Evolutionary conservation across 1,139 yeast species (phyloP).

Genomic region (Hansenula lynferdii): DNA sequence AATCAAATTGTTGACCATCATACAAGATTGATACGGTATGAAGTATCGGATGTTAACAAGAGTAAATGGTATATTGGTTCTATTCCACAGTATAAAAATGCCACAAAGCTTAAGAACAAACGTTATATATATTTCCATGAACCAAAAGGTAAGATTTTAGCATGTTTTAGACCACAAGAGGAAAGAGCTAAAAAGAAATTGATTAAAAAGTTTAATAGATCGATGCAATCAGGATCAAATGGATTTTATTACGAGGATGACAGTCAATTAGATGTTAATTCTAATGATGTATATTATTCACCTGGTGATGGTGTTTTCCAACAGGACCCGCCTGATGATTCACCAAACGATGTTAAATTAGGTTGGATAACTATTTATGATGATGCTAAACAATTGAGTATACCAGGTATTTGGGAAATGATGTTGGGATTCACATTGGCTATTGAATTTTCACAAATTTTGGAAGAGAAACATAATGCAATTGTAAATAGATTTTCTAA

Average conservation of each 20-base stretch:
- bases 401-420: slow-evolving; percentile 46
- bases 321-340: slow-evolving; percentile 49
- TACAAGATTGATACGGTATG: slow-evolving; percentile 13
- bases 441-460: slow-evolving; percentile 39
- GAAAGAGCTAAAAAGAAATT: slow-evolving; percentile 37
- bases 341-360: slow-evolving; percentile 52
- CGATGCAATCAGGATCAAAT: slow-evolving; percentile 12
- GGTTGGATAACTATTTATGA: slow-evolving; percentile 66
- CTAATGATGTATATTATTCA: slow-evolving; percentile 33
- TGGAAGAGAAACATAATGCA: slow-evolving; percentile 22
- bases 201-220: slow-evolving; percentile 26
- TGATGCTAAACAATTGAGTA: slow-evolving; percentile 26
- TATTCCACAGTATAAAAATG: slow-evolving; percentile 32
- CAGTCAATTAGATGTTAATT: too few species aligned
- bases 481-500: not conserved
- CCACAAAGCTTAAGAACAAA: slow-evolving; percentile 15
- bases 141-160: slow-evolving; percentile 32
- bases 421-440: slow-evolving; percentile 52
- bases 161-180: slow-evolving; percentile 52
- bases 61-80: slow-evolving; percentile 41
- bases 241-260: slow-evolving; percentile 7
- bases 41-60: slow-evolving; percentile 24
- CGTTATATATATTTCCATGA: slow-evolving; percentile 18
- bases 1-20: slow-evolving; percentile 3
- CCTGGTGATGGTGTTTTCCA: slow-evolving; percentile 55